Evolutionary conservation across 306 rosid genomes (phyloP), one percentile per base, ranked within the genome.

Genomic region (Lathyrus oleraceus): DNA sequence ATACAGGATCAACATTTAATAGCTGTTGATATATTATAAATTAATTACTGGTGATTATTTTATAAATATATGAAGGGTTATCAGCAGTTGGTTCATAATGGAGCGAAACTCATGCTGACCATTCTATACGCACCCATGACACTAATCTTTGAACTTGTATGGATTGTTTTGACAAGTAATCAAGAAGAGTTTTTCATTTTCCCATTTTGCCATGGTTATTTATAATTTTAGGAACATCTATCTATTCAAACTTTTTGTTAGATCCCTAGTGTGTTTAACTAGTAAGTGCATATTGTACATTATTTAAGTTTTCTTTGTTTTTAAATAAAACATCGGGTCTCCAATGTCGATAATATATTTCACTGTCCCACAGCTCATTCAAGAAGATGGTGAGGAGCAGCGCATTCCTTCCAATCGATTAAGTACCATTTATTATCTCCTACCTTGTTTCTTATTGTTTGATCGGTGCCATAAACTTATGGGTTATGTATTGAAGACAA

Each of bases 391-490:
- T 44, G 76, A 65, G n/a, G 75, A 67, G 57, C 72, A 54, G 62
- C 36, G 13, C 57, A 30, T 63, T 3, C 48, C 69, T 12, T 69
- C 85, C 72, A 45, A 23, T 75, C 74, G 6, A 54, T 75, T 16
- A 44, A 81, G 54, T 28, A 40, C 82, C 30, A 58, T 10, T 57
- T 82, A 82, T 78, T 89, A 84, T 78, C 54, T 84, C 47, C 61
- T 79, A 20, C 97, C 97, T 66, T 91, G 96, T 63, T 87, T 84
- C 78, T 64, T 84, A 80, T 70, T 91, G 83, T 89, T 91, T 73
- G 86, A 81, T 69, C 85, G 77, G 66, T 77, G 88, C 84, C 86
- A 78, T 73, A 62, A 79, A 78, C 88, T 89, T 63, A 75, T 84
- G 83, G 70, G 61, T 68, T 86, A 82, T 54, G 88, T 82, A 35